Percentiles rank a stretch among this genome's conserved stretches.
Conservation (phyloP, 1,139 yeast genomes). For the Debaryomycetaceae sp. region DNA sequence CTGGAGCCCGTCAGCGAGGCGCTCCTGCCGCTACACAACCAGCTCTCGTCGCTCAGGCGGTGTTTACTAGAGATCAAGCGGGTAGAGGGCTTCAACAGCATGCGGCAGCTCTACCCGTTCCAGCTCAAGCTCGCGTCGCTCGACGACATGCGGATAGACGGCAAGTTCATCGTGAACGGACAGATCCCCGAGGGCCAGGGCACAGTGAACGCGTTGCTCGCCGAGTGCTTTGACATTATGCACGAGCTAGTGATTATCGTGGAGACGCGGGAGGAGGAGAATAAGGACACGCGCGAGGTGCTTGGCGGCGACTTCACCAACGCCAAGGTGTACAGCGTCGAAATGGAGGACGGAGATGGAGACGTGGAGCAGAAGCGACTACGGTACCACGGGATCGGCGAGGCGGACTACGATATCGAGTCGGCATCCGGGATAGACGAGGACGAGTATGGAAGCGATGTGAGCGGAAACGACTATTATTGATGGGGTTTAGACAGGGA, state of each 20-base stretch:
- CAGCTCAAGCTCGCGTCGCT: slow-evolving; percentile 87
- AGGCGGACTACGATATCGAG: slow-evolving; percentile 37
- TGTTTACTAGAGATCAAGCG: slow-evolving; percentile 83
- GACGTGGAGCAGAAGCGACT: slow-evolving; percentile 37
- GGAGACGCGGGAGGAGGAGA: slow-evolving; percentile 49
- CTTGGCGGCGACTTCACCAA: slow-evolving; percentile 9
- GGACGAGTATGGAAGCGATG: slow-evolving; percentile 19
- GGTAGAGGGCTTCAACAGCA: slow-evolving; percentile 80
- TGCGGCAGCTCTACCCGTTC: slow-evolving; percentile 87
- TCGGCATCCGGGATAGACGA: slow-evolving; percentile 25
- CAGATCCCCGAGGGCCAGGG: slow-evolving; percentile 97
- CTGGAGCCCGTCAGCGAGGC: slow-evolving; percentile 94
- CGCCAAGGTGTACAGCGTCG: slow-evolving; percentile 12
- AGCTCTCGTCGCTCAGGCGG: slow-evolving; percentile 78
- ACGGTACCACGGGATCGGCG: slow-evolving; percentile 33
- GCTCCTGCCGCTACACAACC: slow-evolving; percentile 85
- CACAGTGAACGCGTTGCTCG: slow-evolving; percentile 74
- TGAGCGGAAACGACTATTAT: slow-evolving; percentile 38
- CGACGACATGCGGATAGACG: slow-evolving; percentile 79
- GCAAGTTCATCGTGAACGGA: slow-evolving; percentile 78
- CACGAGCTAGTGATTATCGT: slow-evolving; percentile 85
- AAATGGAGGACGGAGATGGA: slow-evolving; percentile 20
- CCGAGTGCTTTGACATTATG: slow-evolving; percentile 88
- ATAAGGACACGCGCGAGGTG: slow-evolving; percentile 2
- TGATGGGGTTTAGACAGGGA: too few species aligned